These are phyloP conservation scores for Eimeria praecox DNA, from an alignment of 169 alveolate genomes.

Conservation along the genomic window DNA sequence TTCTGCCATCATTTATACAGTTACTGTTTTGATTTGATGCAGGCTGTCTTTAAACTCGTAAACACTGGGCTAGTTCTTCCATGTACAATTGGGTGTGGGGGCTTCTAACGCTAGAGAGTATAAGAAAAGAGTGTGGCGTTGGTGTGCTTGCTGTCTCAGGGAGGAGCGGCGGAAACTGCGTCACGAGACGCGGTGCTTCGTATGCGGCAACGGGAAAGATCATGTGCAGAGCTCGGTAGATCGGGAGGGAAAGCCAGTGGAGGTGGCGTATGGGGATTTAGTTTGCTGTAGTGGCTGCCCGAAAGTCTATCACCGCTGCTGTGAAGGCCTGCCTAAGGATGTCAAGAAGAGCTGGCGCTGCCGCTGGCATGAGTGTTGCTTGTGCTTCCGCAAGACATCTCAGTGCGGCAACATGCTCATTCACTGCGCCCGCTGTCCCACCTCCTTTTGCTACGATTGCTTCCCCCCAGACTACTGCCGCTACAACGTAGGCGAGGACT, in stretches of 20 bases:
- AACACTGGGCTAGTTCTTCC: too few species aligned
- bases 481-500: slow-evolving; percentile 88
- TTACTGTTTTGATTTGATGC: too few species aligned
- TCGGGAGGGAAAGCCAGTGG: slow-evolving; percentile 87
- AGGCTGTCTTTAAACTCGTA: too few species aligned
- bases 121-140: background rate
- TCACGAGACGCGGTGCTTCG: slow-evolving; percentile 93
- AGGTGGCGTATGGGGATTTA: slow-evolving; percentile 90
- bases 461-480: slow-evolving; percentile 93
- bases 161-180: slow-evolving; percentile 89
- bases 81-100: background rate
- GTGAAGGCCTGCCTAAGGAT: slow-evolving; percentile 85
- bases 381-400: slow-evolving; percentile 93
- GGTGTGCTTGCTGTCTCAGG: slow-evolving; percentile 50
- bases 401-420: slow-evolving; percentile 94
- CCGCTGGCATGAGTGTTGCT: slow-evolving; percentile 96
- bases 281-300: slow-evolving; percentile 94
- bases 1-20: too few species aligned
- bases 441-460: slow-evolving; percentile 95
- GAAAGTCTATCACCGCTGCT: slow-evolving; percentile 93
- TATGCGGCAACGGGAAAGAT: slow-evolving; percentile 92
- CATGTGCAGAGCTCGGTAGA: slow-evolving; percentile 85
- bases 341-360: slow-evolving; percentile 93
- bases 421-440: slow-evolving; percentile 95
- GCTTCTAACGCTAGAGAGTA: background rate